These are phyloP conservation scores for Penicillium salamii DNA, from an alignment of 495 filamentous ascomycete species.

Conservation along the genomic window DNA sequence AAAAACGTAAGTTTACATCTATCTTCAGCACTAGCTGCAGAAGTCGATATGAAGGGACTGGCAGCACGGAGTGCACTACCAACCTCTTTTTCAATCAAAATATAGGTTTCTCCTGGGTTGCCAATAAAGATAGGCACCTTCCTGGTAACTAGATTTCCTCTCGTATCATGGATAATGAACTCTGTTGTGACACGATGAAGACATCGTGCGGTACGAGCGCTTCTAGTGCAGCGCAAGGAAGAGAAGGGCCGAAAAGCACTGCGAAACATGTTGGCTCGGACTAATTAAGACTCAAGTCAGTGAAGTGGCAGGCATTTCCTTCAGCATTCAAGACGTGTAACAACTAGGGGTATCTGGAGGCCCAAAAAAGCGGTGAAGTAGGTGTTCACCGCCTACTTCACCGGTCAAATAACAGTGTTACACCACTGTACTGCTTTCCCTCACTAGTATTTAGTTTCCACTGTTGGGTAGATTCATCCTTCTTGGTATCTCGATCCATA, in stretches of 20 bases:
- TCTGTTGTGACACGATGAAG: conserved; percentile 29
- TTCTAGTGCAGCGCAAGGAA: conserved; percentile 9
- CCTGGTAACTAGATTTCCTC: conserved; percentile 22
- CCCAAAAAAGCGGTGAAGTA: too few relatives aligned
- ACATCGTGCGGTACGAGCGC: conserved; percentile 14
- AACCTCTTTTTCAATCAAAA: conserved; percentile 28
- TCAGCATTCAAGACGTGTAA: too few relatives aligned
- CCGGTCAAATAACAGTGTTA: too few relatives aligned
- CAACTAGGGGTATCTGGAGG: too few relatives aligned
- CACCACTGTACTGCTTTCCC: too few relatives aligned
- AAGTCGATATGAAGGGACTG: conserved; percentile 18
- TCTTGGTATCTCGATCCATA: background rate
- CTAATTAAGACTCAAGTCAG: conserved; percentile 1
- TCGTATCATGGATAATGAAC: conserved; percentile 23
- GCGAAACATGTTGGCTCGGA: conserved; percentile 18
- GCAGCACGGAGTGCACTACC: conserved; percentile 29
- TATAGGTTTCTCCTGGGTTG: conserved; percentile 27
- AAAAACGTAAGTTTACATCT: conserved; percentile 35
- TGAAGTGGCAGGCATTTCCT: too few relatives aligned
- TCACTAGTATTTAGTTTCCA: background rate
- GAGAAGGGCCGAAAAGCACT: conserved; percentile 12
- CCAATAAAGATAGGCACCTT: conserved; percentile 30
- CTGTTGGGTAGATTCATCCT: background rate
- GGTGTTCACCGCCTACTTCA: too few relatives aligned
- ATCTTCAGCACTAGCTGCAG: conserved; percentile 20